Conservation (phyloP, 73 alveolate genomes). For the Stentor roeselii region DNA sequence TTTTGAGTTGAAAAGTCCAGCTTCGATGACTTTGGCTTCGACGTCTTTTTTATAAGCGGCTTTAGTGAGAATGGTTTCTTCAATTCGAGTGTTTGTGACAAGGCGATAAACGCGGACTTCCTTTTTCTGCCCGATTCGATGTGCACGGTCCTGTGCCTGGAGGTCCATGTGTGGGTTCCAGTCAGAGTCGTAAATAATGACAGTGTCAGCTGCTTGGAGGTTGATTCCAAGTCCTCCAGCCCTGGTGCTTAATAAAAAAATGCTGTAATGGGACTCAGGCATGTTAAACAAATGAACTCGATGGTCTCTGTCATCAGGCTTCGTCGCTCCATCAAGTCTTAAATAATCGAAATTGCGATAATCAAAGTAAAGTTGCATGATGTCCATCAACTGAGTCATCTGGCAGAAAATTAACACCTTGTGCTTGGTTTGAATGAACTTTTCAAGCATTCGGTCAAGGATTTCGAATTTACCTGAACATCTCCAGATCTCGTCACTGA, state of each 20-base stretch:
- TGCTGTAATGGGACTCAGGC: slow-evolving; percentile 68
- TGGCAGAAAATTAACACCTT: slow-evolving; percentile 93
- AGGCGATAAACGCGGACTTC: slow-evolving; percentile 96
- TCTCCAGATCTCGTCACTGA: slow-evolving; percentile 86
- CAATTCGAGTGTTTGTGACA: slow-evolving; percentile 89
- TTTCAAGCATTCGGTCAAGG: slow-evolving; percentile 94
- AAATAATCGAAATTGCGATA: slow-evolving; percentile 80
- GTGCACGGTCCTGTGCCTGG: slow-evolving; percentile 98
- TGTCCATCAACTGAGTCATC: slow-evolving; percentile 95
- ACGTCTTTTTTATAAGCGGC: slow-evolving; percentile 95
- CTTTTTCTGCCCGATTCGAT: slow-evolving; percentile 96
- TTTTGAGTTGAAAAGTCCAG: slow-evolving; percentile 93
- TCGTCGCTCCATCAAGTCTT: slow-evolving; percentile 96
- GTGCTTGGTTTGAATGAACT: slow-evolving; percentile 83
- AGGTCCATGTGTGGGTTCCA: slow-evolving; percentile 99
- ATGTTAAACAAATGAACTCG: slow-evolving; percentile 75
- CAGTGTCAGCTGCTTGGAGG: slow-evolving; percentile 96
- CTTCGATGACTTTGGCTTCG: slow-evolving; percentile 94
- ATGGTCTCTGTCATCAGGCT: slow-evolving; percentile 90
- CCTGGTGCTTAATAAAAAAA: slow-evolving; percentile 86
- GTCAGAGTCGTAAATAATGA: slow-evolving; percentile 92
- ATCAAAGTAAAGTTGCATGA: slow-evolving; percentile 88
- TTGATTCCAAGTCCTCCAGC: slow-evolving; percentile 96
- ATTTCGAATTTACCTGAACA: slow-evolving; percentile 94
- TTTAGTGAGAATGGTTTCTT: slow-evolving; percentile 89